Conservation (phyloP, 2,329 filamentous ascomycete species). For the Bipolaris sorokiniana region DNA sequence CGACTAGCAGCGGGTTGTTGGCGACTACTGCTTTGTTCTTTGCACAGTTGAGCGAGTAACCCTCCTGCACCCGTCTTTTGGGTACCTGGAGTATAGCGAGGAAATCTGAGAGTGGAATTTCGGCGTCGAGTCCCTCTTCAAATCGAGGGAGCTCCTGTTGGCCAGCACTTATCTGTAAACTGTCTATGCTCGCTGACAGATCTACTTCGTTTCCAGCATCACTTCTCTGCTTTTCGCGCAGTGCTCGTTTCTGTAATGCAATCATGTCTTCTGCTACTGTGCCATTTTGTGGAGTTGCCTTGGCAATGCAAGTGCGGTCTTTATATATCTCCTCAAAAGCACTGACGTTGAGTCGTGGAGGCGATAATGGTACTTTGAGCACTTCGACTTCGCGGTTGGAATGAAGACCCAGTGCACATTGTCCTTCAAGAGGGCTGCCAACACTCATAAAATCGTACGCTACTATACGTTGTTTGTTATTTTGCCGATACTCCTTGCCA, state of each 20-base stretch:
- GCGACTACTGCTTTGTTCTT: slow-evolving; percentile 71
- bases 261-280: slow-evolving; percentile 45
- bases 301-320: slow-evolving; percentile 40
- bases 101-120: slow-evolving; percentile 42
- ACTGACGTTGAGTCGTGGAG: slow-evolving; percentile 52
- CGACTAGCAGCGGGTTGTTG: slow-evolving; percentile 76
- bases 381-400: slow-evolving; percentile 60
- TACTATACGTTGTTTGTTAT: slow-evolving; percentile 59
- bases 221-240: slow-evolving; percentile 38
- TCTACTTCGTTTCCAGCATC: slow-evolving; percentile 29
- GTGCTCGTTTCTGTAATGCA: slow-evolving; percentile 39
- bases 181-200: slow-evolving; percentile 38
- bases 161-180: slow-evolving; percentile 42
- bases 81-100: slow-evolving; percentile 50
- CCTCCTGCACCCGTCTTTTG: slow-evolving; percentile 62
- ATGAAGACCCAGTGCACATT: slow-evolving; percentile 60
- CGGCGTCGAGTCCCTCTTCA: slow-evolving; percentile 39
- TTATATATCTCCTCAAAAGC: slow-evolving; percentile 53
- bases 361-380: slow-evolving; percentile 54
- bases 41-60: slow-evolving; percentile 63
- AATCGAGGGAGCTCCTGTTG: slow-evolving; percentile 37
- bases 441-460: slow-evolving; percentile 67
- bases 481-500: slow-evolving; percentile 51
- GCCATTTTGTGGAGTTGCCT: slow-evolving; percentile 38
- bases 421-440: slow-evolving; percentile 52